Percentiles rank a stretch among this genome's conserved stretches.
phyloP scores from a whole-genome alignment of 2,329 filamentous ascomycete genomes.

The Aspergillus nomiae region DNA sequence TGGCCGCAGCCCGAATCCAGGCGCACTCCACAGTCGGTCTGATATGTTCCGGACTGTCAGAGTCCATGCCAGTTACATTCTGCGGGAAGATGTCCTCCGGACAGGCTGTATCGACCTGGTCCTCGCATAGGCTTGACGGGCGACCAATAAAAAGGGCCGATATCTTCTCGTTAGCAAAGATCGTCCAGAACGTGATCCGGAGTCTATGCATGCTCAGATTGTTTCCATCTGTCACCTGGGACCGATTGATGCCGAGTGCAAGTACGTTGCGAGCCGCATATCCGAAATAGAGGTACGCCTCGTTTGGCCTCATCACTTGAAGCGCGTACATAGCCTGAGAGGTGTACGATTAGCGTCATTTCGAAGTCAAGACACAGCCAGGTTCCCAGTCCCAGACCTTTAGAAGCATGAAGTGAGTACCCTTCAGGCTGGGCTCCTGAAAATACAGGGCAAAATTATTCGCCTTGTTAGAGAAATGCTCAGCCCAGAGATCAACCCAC shows the following conservation, averaged over 20 bases:
- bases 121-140: not conserved
- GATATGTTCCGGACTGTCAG: too few species aligned
- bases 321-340: too few species aligned
- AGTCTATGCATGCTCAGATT: not conserved
- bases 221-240: not conserved
- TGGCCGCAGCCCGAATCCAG: not conserved
- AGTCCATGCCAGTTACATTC: not conserved
- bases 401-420: too few species aligned
- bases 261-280: not conserved
- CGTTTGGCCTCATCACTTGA: not conserved
- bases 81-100: not conserved
- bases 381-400: too few species aligned
- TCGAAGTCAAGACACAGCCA: too few species aligned
- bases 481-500: too few species aligned
- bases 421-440: too few species aligned
- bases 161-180: not conserved
- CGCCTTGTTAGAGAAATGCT: too few species aligned
- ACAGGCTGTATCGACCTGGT: not conserved
- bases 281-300: not conserved
- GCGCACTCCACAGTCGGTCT: not conserved
- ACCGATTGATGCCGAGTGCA: not conserved
- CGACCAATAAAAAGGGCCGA: not conserved
- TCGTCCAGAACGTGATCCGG: not conserved
- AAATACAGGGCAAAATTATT: too few species aligned
- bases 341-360: too few species aligned